Conservation (phyloP, 257 asterid genomes). For the Verbascum thapsus region DNA sequence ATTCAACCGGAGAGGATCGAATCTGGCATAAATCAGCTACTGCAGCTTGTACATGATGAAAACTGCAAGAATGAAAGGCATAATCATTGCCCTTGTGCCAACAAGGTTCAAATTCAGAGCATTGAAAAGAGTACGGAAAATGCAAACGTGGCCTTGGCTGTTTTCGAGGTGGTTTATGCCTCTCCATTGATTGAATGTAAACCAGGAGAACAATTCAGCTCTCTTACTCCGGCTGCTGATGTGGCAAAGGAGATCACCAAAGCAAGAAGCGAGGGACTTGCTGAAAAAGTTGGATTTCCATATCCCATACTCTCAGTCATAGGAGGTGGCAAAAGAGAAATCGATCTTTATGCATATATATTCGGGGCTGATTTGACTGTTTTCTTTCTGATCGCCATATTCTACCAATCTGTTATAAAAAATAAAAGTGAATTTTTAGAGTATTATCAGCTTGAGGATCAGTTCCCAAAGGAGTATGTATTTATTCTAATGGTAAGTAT, state of each 20-base stretch:
- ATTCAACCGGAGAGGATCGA: conserved; percentile 75
- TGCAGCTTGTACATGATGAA: conserved; percentile 52
- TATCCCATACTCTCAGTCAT: conserved; percentile 71
- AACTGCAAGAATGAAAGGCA: conserved; percentile 55
- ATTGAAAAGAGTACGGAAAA: conserved; percentile 58
- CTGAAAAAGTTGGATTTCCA: conserved; percentile 75
- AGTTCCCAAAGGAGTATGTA: conserved; percentile 92
- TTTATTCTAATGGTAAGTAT: conserved; percentile 84
- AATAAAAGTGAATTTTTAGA: conserved; percentile 89
- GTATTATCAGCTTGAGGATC: conserved; percentile 99
- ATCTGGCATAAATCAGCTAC: conserved; percentile 59
- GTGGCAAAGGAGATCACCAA: conserved; percentile 78
- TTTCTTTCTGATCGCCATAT: conserved; percentile 90
- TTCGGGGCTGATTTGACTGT: conserved; percentile 94
- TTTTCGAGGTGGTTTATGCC: conserved; percentile 91
- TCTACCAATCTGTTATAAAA: conserved; percentile 88
- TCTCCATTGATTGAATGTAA: conserved; percentile 63
- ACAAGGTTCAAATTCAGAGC: conserved; percentile 69
- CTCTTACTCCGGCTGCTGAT: conserved; percentile 99
- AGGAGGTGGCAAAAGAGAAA: conserved; percentile 96
- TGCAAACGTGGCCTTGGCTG: conserved; percentile 65
- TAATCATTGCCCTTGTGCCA: conserved; percentile 49
- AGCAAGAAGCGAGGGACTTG: conserved; percentile 54
- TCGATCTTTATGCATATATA: conserved; percentile 91
- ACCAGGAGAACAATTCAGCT: conserved; percentile 61